Evolutionary conservation across 306 rosid species (phyloP).

Genomic region (Begonia fuchsioides): DNA sequence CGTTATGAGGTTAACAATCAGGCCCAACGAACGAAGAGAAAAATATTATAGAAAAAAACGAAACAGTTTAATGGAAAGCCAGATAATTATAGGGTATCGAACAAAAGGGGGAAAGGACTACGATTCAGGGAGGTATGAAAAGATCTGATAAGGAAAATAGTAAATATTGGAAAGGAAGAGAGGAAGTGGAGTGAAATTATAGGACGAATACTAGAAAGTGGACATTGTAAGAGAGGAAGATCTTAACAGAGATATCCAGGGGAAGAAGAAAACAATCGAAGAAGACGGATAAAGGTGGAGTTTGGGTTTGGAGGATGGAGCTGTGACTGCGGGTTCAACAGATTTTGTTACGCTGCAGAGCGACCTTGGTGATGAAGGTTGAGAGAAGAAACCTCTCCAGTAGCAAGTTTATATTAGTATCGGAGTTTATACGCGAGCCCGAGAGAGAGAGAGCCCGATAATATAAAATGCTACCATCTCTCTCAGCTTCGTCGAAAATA

Average conservation of each 20-base stretch:
- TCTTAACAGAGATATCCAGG: constrained; percentile 8
- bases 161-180: neutral
- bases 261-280: neutral
- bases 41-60: neutral
- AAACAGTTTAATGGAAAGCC: constrained; percentile 7
- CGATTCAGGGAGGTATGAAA: constrained; percentile 7
- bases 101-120: constrained; percentile 10
- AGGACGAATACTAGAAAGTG: constrained; percentile 26
- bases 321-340: neutral
- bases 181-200: neutral
- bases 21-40: neutral
- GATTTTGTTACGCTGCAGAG: neutral
- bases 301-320: neutral
- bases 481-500: no score
- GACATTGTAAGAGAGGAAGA: constrained; percentile 42
- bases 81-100: constrained; percentile 12
- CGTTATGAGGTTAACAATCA: constrained; percentile 3
- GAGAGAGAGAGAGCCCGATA: neutral
- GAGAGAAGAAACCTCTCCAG: neutral
- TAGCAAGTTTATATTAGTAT: neutral
- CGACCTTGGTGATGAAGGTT: no score
- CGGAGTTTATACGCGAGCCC: constrained; percentile 25
- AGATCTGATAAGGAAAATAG: neutral
- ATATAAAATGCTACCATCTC: no score
- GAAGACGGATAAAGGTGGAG: neutral